phyloP scores from a whole-genome alignment of 306 rosid genomes.

The Prosopis cineraria region DNA sequence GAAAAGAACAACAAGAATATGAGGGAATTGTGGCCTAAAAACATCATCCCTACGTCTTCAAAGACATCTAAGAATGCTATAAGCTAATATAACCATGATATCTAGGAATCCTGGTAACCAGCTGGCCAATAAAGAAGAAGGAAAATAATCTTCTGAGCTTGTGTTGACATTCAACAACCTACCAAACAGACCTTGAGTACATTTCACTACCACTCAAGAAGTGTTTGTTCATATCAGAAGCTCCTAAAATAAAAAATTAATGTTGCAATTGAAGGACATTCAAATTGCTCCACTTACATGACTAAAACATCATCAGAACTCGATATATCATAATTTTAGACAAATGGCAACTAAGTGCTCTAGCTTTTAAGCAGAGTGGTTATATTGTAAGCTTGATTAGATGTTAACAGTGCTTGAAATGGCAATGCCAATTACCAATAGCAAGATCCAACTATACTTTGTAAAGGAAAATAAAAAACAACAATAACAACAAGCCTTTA shows the following conservation, averaged over 20 bases:
- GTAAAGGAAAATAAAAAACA: neutral
- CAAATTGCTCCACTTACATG: no score
- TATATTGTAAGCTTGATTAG: neutral
- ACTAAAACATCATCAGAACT: neutral
- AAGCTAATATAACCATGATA: no score
- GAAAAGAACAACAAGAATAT: neutral
- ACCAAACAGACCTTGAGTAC: neutral
- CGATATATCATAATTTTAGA: neutral
- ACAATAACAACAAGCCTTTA: no score
- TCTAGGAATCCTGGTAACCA: neutral
- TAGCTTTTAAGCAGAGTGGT: neutral
- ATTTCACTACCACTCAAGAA: neutral
- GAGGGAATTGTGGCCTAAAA: neutral
- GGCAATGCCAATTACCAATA: neutral
- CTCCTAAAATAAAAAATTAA: neutral
- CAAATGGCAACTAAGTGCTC: neutral
- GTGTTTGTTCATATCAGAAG: neutral
- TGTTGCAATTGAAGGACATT: no score
- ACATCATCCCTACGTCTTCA: neutral
- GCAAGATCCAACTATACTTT: neutral
- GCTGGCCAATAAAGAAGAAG: neutral
- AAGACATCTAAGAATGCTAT: neutral
- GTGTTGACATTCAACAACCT: neutral
- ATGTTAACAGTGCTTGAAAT: neutral
- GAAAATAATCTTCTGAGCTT: neutral